phyloP scores from a whole-genome alignment of 441 rosid genomes.

The Aleurites moluccanus region DNA sequence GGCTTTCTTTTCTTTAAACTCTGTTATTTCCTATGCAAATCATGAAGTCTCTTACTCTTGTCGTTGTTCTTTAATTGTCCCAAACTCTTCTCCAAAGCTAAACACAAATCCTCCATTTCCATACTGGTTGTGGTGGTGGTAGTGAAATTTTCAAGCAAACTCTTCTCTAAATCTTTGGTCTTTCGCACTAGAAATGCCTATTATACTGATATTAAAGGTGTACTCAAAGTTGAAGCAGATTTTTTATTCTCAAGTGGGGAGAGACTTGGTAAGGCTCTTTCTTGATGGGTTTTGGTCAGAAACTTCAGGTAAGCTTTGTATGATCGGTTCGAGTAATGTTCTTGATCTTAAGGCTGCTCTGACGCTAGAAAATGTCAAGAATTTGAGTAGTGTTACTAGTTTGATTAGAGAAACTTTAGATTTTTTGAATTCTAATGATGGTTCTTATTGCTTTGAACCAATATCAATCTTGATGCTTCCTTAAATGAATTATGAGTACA shows the following conservation, averaged over 20 bases:
- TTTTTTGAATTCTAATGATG: slow-evolving; percentile 27
- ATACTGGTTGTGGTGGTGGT: slow-evolving; percentile 24
- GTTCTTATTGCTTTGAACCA: slow-evolving; percentile 26
- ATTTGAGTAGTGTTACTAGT: slow-evolving; percentile 26
- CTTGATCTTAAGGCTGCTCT: slow-evolving; percentile 28
- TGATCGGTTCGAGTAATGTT: slow-evolving; percentile 23
- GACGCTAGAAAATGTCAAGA: slow-evolving; percentile 32
- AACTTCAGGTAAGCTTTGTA: slow-evolving; percentile 39
- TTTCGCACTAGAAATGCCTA: slow-evolving; percentile 15
- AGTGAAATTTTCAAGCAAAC: slow-evolving; percentile 7
- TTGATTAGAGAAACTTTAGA: slow-evolving; percentile 40
- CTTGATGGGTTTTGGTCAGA: slow-evolving; percentile 44
- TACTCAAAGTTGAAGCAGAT: slow-evolving; percentile 32
- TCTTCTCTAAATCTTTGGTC: slow-evolving; percentile 24
- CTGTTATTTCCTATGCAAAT: background rate
- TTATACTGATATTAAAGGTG: slow-evolving; percentile 13
- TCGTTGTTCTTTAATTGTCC: slow-evolving; percentile 7
- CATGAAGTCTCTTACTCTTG: background rate
- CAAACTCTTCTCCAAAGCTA: background rate
- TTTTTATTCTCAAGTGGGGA: slow-evolving; percentile 16
- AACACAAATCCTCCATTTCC: slow-evolving; percentile 7
- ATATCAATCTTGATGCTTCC: slow-evolving; percentile 41
- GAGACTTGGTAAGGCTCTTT: slow-evolving; percentile 16
- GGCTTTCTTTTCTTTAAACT: background rate
- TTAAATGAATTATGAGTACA: slow-evolving; percentile 24